Conservation (phyloP, 2,329 filamentous ascomycete genomes). For the Talaromyces sp. region DNA sequence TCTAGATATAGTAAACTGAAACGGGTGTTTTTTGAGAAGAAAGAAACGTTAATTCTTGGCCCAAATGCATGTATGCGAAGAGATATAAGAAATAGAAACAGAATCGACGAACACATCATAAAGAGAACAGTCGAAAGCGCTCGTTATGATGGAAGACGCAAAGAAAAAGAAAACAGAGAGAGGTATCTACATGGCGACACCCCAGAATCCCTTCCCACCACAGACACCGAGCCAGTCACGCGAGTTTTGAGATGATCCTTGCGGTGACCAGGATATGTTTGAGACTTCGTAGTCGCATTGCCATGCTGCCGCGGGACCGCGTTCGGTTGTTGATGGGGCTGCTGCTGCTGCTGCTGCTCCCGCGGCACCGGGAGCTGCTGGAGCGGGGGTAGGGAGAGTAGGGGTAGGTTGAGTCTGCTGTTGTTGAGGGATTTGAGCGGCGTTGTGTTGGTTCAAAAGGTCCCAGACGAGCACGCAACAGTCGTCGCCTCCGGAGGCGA, state of each 20-base stretch:
- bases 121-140: not conserved
- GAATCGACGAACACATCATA: not conserved
- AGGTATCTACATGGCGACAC: conserved; percentile 36
- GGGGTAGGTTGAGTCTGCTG: conserved; percentile 27
- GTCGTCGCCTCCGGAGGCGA: conserved; percentile 90
- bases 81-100: not conserved
- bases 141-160: conserved; percentile 1
- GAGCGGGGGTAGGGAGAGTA: conserved; percentile 25
- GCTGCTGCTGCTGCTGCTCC: conserved; percentile 21
- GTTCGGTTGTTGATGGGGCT: conserved; percentile 34
- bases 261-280: conserved; percentile 48
- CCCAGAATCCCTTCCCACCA: conserved; percentile 46
- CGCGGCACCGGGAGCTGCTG: conserved; percentile 17
- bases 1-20: not conserved
- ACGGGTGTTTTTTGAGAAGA: not conserved
- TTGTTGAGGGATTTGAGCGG: conserved; percentile 40
- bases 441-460: conserved; percentile 66
- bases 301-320: conserved; percentile 46
- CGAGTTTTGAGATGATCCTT: conserved; percentile 31
- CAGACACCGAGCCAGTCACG: conserved; percentile 46
- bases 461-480: conserved; percentile 93
- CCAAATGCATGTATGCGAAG: not conserved
- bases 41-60: not conserved
- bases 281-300: conserved; percentile 47
- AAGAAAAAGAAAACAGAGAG: not conserved